Base-by-base conservation (phyloP, 805 yeast genomes). In the Kregervanrija delftensis region DNA sequence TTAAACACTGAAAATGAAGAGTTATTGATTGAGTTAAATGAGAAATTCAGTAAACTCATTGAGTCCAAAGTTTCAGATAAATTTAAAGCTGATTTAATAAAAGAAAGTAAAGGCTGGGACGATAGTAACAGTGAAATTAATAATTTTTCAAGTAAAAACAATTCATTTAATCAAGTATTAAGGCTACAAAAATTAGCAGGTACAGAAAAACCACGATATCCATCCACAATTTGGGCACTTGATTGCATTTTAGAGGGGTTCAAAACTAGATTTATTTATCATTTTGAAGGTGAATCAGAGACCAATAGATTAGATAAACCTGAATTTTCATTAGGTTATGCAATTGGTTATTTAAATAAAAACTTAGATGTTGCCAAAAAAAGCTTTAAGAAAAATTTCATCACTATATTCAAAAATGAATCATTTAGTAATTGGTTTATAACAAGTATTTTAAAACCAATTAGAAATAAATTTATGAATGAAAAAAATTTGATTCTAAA, bases 241-340 rank as follows among this genome's bases (percentile, higher is more conserved):
- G 72, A 69, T 36, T 57, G 66, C 1, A 58, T 84, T 30, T 58
- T 75, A 3, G 59, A 62, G 22, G 74, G 76, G 1, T 66, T 81
- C 30, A 63, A 64, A 8, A 51, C 68, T 11, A 68, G 85, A 36
- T 78, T 85, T 55, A 63, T 68, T 35, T 84, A 64, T 61, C 87
- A 85, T 56, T 84, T 83, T 55, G 73, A 74, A 40, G 66, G 74
- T 4, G 64, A 71, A 30, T 66, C 61, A 35, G 83, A 80, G 32
- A 83, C 90, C 0, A 82, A 81, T 53, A 72, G 77, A 38, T 55
- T 77, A 22, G 80, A 81, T 46, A 79, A 79, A 54, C 90, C 91
- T 1, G 90, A 84, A 56, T 83, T 87, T 83, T 74, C 80, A 3
- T 70, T 83, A 47, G 61, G 66, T 13, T 83, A 73, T 52, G 56